A percentile compares a stretch with the other conserved stretches of the same genome.
These are phyloP conservation scores for Chaetomium sp. DNA, from an alignment of 2,329 filamentous ascomycete species.

Conservation along the genomic window DNA sequence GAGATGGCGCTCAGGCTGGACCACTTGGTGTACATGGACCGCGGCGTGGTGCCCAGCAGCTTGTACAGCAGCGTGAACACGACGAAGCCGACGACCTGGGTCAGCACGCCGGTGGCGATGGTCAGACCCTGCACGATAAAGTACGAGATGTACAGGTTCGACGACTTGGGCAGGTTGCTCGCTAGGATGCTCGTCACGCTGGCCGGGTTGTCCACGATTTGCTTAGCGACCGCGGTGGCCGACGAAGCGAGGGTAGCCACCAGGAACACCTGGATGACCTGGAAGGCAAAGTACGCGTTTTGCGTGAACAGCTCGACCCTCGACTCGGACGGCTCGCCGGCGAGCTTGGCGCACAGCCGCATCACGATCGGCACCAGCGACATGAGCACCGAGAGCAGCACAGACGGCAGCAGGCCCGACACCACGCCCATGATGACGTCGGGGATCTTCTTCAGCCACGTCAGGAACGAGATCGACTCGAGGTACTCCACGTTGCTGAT, in stretches of 20 bases:
- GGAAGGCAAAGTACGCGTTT: constrained; percentile 85
- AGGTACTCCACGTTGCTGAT: constrained; percentile 79
- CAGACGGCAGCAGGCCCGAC: constrained; percentile 73
- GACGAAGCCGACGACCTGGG: constrained; percentile 66
- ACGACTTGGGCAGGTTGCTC: constrained; percentile 68
- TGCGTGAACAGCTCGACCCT: constrained; percentile 84
- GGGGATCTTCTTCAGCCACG: constrained; percentile 67
- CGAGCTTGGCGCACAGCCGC: constrained; percentile 68
- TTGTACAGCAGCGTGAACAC: constrained; percentile 69
- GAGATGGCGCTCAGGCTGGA: constrained; percentile 63
- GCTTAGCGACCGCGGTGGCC: constrained; percentile 60
- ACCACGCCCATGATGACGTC: constrained; percentile 69
- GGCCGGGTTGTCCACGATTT: constrained; percentile 58
- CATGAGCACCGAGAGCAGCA: constrained; percentile 78
- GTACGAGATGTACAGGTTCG: constrained; percentile 94
- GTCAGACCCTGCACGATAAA: constrained; percentile 87
- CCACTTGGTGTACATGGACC: constrained; percentile 75
- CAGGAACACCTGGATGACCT: constrained; percentile 87
- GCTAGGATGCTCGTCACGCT: constrained; percentile 61
- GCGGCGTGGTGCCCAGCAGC: constrained; percentile 68
- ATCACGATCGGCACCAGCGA: constrained; percentile 78
- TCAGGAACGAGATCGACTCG: constrained; percentile 57
- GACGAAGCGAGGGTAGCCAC: constrained; percentile 78
- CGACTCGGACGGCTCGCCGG: constrained; percentile 73
- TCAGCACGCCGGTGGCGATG: constrained; percentile 65